These are phyloP conservation scores for Pleurotus cornucopiae DNA, from an alignment of 768 basidiomycete genomes.

Conservation along the genomic window DNA sequence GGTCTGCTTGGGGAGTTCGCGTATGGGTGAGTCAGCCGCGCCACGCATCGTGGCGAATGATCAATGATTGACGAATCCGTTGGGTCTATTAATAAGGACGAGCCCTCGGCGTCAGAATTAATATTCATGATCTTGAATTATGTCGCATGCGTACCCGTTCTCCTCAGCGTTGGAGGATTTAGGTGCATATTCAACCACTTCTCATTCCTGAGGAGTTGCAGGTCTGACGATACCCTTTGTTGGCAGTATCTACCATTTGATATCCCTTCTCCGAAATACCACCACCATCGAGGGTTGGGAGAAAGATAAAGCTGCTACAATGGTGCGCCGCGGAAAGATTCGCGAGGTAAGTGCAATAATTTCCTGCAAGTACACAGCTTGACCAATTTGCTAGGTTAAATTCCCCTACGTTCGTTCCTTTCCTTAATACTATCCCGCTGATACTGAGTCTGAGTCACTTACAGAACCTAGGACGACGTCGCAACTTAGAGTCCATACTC, in stretches of 20 bases:
- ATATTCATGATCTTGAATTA: constrained; percentile 88
- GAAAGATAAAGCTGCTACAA: constrained; percentile 88
- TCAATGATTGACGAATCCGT: neutral
- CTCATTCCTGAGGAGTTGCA: neutral
- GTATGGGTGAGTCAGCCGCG: constrained; percentile 48
- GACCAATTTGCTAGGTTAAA: constrained; percentile 51
- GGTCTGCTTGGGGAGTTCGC: constrained; percentile 33
- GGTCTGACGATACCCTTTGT: neutral
- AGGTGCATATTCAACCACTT: constrained; percentile 44
- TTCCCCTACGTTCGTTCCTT: constrained; percentile 79
- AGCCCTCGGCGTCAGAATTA: constrained; percentile 65
- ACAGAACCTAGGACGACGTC: constrained; percentile 73
- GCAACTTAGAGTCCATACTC: constrained; percentile 75
- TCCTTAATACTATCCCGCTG: constrained; percentile 11
- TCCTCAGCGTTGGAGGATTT: constrained; percentile 85
- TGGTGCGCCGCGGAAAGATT: constrained; percentile 83
- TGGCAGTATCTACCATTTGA: constrained; percentile 81
- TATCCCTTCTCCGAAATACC: constrained; percentile 68
- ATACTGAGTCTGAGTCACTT: neutral
- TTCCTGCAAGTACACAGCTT: neutral
- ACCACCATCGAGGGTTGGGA: constrained; percentile 99
- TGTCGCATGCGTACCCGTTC: constrained; percentile 78
- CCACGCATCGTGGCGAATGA: neutral
- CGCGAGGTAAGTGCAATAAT: constrained; percentile 48
- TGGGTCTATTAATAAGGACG: constrained; percentile 40